These are phyloP conservation scores for Cucumis melo DNA, from an alignment of 306 rosid genomes.

Conservation along the genomic window DNA sequence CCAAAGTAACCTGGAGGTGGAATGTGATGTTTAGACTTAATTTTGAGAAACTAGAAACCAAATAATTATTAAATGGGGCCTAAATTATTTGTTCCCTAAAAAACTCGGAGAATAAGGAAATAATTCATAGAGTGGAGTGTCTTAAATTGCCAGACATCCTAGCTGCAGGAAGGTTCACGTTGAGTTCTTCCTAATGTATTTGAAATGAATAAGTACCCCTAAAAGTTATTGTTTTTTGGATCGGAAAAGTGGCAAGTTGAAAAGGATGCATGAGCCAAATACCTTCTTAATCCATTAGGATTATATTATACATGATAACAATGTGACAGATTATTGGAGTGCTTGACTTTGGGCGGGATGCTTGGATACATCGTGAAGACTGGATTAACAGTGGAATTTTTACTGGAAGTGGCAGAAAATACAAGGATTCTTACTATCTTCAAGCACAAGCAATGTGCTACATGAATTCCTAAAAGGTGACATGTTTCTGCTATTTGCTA, in stretches of 20 bases:
- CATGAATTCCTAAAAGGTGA: slow-evolving; percentile 43
- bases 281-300: neutral
- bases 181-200: neutral
- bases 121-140: neutral
- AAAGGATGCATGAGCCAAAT: neutral
- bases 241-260: neutral
- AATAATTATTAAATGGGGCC: no score
- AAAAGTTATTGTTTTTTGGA: neutral
- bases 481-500: neutral
- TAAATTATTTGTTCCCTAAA: neutral
- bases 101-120: neutral
- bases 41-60: no score
- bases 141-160: neutral
- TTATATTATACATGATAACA: neutral
- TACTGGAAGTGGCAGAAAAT: slow-evolving; percentile 57
- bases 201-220: neutral
- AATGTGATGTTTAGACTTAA: no score
- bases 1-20: no score
- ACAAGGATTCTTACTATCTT: slow-evolving; percentile 81
- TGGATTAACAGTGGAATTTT: slow-evolving; percentile 73
- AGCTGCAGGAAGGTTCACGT: neutral
- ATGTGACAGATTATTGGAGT: slow-evolving; percentile 64
- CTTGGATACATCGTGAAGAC: slow-evolving; percentile 74
- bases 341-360: slow-evolving; percentile 79
- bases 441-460: slow-evolving; percentile 97